Evolutionary conservation across 2,329 filamentous ascomycete genomes (phyloP).

Genomic region (Penicillium hordei): DNA sequence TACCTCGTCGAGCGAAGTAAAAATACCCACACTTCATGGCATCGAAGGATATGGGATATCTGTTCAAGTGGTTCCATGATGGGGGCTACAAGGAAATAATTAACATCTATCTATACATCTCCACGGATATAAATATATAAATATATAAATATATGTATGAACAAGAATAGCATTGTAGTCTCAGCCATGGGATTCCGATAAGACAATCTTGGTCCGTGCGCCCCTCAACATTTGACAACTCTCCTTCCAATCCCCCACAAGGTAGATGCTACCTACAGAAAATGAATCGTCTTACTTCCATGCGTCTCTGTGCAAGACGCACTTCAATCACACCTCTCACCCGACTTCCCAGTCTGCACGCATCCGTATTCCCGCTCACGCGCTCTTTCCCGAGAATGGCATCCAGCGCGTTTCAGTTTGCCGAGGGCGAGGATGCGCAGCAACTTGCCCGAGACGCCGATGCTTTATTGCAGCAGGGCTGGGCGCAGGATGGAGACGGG

Average conservation of each 20-base stretch:
- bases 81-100: too few relatives aligned
- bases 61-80: too few relatives aligned
- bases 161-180: not conserved
- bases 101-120: too few relatives aligned
- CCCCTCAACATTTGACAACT: not conserved
- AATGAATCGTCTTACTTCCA: constrained; percentile 5
- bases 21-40: too few relatives aligned
- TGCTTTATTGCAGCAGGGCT: constrained; percentile 31
- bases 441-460: constrained; percentile 27
- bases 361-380: not conserved
- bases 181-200: not conserved
- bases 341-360: not conserved
- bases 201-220: constrained; percentile 4
- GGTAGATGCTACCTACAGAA: too few relatives aligned
- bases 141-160: not conserved
- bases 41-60: too few relatives aligned
- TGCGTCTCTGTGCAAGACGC: constrained; percentile 2
- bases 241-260: too few relatives aligned
- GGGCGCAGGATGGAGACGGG: constrained; percentile 35
- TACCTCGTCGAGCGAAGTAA: too few relatives aligned
- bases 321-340: not conserved
- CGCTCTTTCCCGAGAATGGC: constrained; percentile 14
- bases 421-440: constrained; percentile 31
- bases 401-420: constrained; percentile 26
- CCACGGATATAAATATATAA: not conserved